Base-by-base conservation (phyloP, 768 basidiomycete species). In the Phanerodontia chrysosporium region DNA sequence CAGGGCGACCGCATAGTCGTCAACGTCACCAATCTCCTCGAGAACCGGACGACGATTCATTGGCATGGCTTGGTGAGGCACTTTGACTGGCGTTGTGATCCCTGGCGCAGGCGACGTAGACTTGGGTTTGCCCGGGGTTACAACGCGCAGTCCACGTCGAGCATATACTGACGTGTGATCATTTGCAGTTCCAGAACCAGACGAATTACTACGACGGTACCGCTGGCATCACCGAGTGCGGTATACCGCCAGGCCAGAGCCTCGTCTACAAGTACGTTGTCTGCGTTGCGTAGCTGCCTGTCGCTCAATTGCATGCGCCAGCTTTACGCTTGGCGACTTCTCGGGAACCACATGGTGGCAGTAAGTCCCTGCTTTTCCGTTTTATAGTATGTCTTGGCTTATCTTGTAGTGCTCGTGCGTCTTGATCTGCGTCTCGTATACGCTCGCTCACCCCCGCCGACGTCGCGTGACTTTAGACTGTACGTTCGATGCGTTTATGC, bases 271-370 rank as follows among this genome's bases (percentile, higher is more conserved):
- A 73, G 69, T 70, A 29, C 4, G 57, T 55, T 9, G 9, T 24
- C 5, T 6, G 1, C 24, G 46, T 16, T 48, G 3, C 22, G 27
- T 24, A 48, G 24, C 14, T 4, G 8, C 8, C 24, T 12, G 2
- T 25, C 3, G 9, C 5, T 25, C 5, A 18, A 45, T 24, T n/a
- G 6, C 3, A 25, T 48, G 46, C 46, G 18, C 45, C 46, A 48
- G 46, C 46, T 48, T 48, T 25, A 29, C 25, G 16, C 25, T 29
- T 8, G 49, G 27, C 18, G 29, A 28, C 3, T 79, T 75, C 62
- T 73, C 71, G 0, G 80, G 80, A 1, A 78, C 78, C 0, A 80
- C 73, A 21, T 81, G 80, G 80, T 81, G 76, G 73, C 80, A 81
- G 69, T 79, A 56, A 55, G 71, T 69, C 24, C 55, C 12, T 35